These are phyloP conservation scores for Nicotiana noctiflora DNA, from an alignment of 257 asterid species.

Conservation along the genomic window DNA sequence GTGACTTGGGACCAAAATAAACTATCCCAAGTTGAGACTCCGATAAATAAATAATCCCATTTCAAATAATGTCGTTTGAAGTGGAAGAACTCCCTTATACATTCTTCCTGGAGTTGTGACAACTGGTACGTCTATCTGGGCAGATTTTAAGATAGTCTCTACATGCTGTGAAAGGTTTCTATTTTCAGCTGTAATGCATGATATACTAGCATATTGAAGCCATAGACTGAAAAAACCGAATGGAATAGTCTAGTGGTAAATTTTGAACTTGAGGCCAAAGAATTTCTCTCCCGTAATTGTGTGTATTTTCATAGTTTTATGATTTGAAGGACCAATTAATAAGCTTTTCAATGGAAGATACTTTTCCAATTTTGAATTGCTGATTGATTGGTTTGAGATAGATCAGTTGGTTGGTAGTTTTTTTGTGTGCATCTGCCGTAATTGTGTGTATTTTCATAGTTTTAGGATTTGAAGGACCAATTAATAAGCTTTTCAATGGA, in stretches of 20 bases:
- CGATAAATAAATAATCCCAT: too few species aligned
- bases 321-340: not conserved
- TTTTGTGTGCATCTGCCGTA: not conserved
- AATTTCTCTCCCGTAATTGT: not conserved
- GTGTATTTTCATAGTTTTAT: not conserved
- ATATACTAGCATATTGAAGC: not conserved
- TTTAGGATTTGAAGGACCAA: not conserved
- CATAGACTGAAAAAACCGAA: not conserved
- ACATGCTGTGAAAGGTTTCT: too few species aligned
- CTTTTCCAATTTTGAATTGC: not conserved
- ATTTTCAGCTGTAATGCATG: not conserved
- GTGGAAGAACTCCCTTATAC: too few species aligned
- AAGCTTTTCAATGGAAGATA: not conserved
- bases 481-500: not conserved
- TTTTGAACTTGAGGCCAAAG: not conserved
- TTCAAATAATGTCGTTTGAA: too few species aligned
- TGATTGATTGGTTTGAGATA: not conserved
- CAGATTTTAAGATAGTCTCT: not conserved
- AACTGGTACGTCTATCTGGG: not conserved
- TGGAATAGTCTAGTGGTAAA: constrained; percentile 17
- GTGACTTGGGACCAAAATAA: too few species aligned
- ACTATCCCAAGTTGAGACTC: too few species aligned
- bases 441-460: not conserved
- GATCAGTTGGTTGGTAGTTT: not conserved
- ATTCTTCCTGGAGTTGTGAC: too few species aligned